Base-by-base conservation (phyloP, 495 filamentous ascomycete genomes). In the Tuber indicum region DNA sequence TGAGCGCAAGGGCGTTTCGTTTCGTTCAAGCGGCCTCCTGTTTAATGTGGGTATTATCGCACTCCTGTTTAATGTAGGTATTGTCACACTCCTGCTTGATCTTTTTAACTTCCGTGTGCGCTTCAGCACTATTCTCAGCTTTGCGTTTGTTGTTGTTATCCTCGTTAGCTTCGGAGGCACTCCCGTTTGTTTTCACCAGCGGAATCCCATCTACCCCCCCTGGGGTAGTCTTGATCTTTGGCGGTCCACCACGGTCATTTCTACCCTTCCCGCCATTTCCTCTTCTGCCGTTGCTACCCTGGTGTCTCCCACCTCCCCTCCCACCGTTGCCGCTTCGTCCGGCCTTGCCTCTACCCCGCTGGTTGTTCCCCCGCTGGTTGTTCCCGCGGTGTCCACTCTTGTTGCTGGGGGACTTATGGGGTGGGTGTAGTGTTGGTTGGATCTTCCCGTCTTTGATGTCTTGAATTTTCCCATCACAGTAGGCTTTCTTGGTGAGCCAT, bases 401-500 rank as follows among this genome's bases (percentile, higher is more conserved):
- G 10, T 72, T 78, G 70, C 75, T 43, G 71, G 42, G 75, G 70
- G 47, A 75, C 76, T 75, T 85, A 78, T 71, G 66, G 49, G n/a
- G 76, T 73, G 58, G 69, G 69, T 43, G 74, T 74, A 23, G 62
- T 75, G 85, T 88, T 66, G 90, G 88, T 80, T 89, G 85, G 58
- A 96, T 84, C 69, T 88, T 89, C 44, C 93, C 94, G 12, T 90
- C 88, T 77, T 90, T 88, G 85, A 96, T 97, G 42, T 93, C 90
- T 73, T 89, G 84, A 49, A 87, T 87, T 87, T 97, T 97, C 84
- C 89, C 88, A 41, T 93, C 89, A 73, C 91, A 89, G 84, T 99
- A 99, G n/a, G 90, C 90, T 79, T 89, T 89, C 90, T 98, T 98
- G 85, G 89, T 90, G 88, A 91, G 93, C 86, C 97, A 91, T 75